Percentiles rank a stretch among this genome's conserved stretches.
These are phyloP conservation scores for Hygrophorus russula DNA, from an alignment of 768 basidiomycete species.

Conservation along the genomic window DNA sequence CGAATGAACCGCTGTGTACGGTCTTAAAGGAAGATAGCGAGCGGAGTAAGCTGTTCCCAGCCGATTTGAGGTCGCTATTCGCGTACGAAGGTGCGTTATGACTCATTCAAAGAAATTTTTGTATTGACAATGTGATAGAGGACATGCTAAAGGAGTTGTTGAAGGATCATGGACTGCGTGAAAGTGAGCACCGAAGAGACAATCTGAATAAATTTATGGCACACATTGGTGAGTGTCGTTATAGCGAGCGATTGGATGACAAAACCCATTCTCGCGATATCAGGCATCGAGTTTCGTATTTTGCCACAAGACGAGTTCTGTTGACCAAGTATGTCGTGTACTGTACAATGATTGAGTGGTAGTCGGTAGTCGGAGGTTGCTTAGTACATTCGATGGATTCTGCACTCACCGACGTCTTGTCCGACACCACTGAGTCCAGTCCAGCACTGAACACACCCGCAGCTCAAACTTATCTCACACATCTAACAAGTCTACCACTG, in stretches of 20 bases:
- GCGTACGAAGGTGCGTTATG: constrained; percentile 38
- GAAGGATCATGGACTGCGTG: constrained; percentile 36
- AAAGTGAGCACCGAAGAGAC: constrained; percentile 26
- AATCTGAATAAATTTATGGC: constrained; percentile 47
- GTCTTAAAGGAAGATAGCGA: constrained; percentile 41
- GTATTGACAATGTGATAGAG: constrained; percentile 16
- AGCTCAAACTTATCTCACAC: constrained; percentile 46
- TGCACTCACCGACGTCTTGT: neutral
- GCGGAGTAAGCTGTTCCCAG: constrained; percentile 35
- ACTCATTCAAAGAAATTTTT: neutral
- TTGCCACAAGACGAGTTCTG: too few species aligned
- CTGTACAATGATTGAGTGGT: too few species aligned
- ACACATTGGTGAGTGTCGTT: constrained; percentile 34
- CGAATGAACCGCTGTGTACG: constrained; percentile 32
- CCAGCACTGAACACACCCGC: constrained; percentile 15
- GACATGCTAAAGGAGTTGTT: constrained; percentile 30
- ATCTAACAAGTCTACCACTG: constrained; percentile 57
- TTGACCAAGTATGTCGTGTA: too few species aligned
- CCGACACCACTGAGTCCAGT: neutral
- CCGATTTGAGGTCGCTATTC: constrained; percentile 37
- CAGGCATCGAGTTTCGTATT: neutral
- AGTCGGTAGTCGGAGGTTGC: too few species aligned
- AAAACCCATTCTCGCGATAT: too few species aligned
- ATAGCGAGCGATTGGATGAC: neutral
- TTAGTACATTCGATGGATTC: neutral